Percentiles rank a stretch among this genome's conserved stretches.
These are phyloP conservation scores for Phytophthora pseudosyringae DNA, from an alignment of 352 stramenopile species.

Conservation along the genomic window DNA sequence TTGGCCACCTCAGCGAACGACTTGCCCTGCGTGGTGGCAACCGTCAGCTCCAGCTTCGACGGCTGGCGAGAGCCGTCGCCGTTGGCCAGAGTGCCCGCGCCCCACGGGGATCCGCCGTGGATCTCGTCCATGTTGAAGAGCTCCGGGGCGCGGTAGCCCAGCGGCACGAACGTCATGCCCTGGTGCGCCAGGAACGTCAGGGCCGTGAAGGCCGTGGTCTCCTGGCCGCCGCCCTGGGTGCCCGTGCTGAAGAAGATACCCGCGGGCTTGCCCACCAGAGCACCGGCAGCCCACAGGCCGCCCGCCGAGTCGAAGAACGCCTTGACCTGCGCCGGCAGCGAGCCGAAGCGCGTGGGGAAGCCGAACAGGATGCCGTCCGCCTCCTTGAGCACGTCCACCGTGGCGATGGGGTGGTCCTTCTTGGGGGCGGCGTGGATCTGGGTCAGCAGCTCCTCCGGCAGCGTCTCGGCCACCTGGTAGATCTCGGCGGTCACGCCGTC, in stretches of 20 bases:
- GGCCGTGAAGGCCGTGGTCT: constrained; percentile 34
- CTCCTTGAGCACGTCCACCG: constrained; percentile 31
- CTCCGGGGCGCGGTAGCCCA: constrained; percentile 30
- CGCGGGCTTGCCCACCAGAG: constrained; percentile 31
- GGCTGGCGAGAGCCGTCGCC: constrained; percentile 55
- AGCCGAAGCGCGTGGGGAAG: constrained; percentile 39
- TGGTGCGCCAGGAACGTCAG: constrained; percentile 39
- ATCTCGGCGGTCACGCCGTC: constrained; percentile 31
- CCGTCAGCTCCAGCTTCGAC: constrained; percentile 77
- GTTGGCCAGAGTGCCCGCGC: constrained; percentile 26
- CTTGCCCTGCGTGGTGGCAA: constrained; percentile 83
- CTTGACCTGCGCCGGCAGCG: constrained; percentile 36
- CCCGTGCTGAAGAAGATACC: constrained; percentile 42
- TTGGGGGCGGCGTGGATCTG: constrained; percentile 31
- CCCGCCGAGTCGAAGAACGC: constrained; percentile 34
- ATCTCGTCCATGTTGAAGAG: constrained; percentile 40
- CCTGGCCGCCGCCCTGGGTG: constrained; percentile 33
- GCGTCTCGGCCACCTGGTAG: constrained; percentile 29
- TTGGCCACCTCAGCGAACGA: constrained; percentile 81
- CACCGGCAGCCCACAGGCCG: constrained; percentile 32
- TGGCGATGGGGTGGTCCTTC: constrained; percentile 37
- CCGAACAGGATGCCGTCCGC: constrained; percentile 37
- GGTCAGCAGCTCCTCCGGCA: constrained; percentile 16
- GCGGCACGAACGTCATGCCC: constrained; percentile 30
- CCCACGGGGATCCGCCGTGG: constrained; percentile 35